phyloP scores from a whole-genome alignment of 2,329 filamentous ascomycete genomes.

The Bipolaris gigantea region DNA sequence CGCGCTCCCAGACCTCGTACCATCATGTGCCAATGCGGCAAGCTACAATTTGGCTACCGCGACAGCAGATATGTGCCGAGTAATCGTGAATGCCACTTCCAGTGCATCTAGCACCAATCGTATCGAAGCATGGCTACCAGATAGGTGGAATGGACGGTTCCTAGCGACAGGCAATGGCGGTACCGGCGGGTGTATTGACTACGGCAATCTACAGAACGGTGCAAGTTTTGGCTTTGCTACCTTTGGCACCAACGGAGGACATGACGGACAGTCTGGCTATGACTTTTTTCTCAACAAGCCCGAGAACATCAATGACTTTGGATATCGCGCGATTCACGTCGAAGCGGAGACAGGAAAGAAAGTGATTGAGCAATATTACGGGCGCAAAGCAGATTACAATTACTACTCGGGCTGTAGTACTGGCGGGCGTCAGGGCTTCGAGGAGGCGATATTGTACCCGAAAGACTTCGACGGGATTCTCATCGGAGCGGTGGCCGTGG shows the following conservation, averaged over 20 bases:
- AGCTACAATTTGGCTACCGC: constrained; percentile 5
- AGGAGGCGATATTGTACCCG: constrained; percentile 25
- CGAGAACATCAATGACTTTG: constrained; percentile 53
- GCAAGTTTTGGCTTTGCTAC: constrained; percentile 41
- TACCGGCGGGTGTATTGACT: constrained; percentile 39
- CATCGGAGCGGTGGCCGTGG: constrained; percentile 39
- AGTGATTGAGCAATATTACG: constrained; percentile 45
- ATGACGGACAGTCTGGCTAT: constrained; percentile 46
- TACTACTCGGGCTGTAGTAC: constrained; percentile 38
- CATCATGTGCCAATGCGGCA: constrained; percentile 6
- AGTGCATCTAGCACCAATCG: constrained; percentile 31
- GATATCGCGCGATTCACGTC: constrained; percentile 42
- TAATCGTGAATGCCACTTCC: constrained; percentile 6
- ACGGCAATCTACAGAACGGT: constrained; percentile 42
- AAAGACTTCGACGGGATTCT: constrained; percentile 38
- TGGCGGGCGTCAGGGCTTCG: constrained; percentile 33
- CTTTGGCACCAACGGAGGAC: constrained; percentile 45
- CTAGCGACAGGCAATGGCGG: constrained; percentile 45
- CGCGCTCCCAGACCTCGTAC: constrained; percentile 8
- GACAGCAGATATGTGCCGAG: constrained; percentile 15
- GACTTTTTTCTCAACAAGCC: constrained; percentile 50
- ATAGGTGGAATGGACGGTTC: constrained; percentile 43
- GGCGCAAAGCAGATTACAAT: constrained; percentile 41
- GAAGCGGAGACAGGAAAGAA: constrained; percentile 40
- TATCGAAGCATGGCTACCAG: constrained; percentile 45